Evolutionary conservation across 1,284 basidiomycete species (phyloP).

Genomic region (Microbotryum lychnidis-dioicae): DNA sequence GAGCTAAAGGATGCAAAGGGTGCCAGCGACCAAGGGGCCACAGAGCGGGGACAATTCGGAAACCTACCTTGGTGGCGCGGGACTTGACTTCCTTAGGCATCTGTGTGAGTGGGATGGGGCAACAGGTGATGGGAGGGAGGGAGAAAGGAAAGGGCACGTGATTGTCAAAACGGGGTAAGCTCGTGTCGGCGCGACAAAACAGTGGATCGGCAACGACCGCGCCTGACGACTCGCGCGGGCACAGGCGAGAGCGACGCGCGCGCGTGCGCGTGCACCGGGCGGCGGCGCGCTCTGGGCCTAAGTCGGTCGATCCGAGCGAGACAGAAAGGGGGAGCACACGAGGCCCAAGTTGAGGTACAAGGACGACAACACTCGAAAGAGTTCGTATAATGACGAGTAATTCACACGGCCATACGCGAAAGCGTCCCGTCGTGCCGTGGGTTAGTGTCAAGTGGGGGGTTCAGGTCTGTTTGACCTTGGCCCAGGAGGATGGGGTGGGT

Average conservation of each 20-base stretch:
- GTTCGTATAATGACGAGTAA: not conserved
- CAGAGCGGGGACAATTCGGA: no score
- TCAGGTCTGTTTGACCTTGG: not conserved
- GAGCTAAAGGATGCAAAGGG: slow-evolving; percentile 41
- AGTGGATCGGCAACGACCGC: no score
- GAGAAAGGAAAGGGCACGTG: not conserved
- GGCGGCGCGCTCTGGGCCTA: not conserved
- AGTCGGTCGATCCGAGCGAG: not conserved
- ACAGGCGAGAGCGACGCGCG: no score
- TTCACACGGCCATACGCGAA: not conserved
- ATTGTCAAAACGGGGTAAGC: not conserved
- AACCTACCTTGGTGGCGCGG: slow-evolving; percentile 53
- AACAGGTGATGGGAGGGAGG: not conserved
- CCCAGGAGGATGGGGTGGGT: no score
- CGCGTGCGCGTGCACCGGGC: not conserved
- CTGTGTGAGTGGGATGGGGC: slow-evolving; percentile 12
- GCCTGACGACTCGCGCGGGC: no score
- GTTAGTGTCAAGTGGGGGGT: not conserved
- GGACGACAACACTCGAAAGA: not conserved
- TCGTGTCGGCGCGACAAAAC: not conserved
- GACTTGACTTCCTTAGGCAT: slow-evolving; percentile 66
- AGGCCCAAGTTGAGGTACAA: not conserved
- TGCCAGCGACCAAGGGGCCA: no score
- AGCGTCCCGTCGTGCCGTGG: not conserved
- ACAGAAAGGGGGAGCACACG: not conserved